Evolutionary conservation across 495 filamentous ascomycete species (phyloP), one percentile per base, ranked within the genome.

Genomic region (Glarea lozoyensis): DNA sequence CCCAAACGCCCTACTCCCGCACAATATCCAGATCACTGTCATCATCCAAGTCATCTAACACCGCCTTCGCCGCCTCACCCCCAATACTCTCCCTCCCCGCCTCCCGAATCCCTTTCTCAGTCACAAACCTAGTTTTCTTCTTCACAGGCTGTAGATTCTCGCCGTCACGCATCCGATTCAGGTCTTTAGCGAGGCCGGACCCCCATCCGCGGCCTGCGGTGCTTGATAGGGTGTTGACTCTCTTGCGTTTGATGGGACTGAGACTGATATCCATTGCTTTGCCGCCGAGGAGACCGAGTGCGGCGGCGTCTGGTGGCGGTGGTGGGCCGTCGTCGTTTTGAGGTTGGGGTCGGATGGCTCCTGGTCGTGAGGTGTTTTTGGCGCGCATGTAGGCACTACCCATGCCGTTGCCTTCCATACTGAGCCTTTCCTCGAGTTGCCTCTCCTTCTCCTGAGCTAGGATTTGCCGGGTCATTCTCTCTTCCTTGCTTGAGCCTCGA

Each of bases 111-210:
- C 84, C 84, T 57, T 79, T 82, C 19, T 76, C 73, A 22, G 79
- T 89, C 29, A 87, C 74, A 54, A 93, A 92, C 13, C 86, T 67
- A 11, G 85, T 92, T 67, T 88, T 92, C 62, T 92, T 90, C 52
- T 69, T 67, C 10, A 75, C 69, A 3, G 75, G 71, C 21, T 56
- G 43, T 2, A 73, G 37, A 47, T 51, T 64, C 49, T 75, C 70
- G 5, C 70, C 73, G n/a, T 72, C 65, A 48, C 66, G 70, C 73
- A 77, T 75, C 42, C 68, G 50, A 5, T 60, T 57, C 13, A 77
- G 57, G 49, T 75, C 73, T 10, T 61, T 58, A 40, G 52, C 57
- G 1, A 77, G 50, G 13, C 47, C 46, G 5, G 62, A 58, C 20
- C 73, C 73, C 73, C 73, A 77, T 4, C 73, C 73, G 3, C 72